phyloP scores from a whole-genome alignment of 2,329 filamentous ascomycete species.

The Colletotrichum tamarilloi region DNA sequence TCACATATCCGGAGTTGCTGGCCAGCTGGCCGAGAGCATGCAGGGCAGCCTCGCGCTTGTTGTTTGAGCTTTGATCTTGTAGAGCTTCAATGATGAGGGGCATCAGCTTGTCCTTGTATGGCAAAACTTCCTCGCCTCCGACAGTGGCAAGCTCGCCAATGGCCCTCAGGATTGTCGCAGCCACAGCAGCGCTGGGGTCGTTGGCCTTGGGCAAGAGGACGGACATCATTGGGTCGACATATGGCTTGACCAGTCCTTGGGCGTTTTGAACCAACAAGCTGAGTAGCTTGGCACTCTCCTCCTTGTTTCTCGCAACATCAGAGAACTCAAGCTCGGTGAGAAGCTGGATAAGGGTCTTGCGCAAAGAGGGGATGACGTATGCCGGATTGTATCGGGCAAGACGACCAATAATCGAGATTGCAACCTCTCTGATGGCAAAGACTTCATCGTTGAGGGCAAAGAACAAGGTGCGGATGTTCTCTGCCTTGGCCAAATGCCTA shows the following conservation, averaged over 20 bases:
- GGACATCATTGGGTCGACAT: slow-evolving; percentile 95
- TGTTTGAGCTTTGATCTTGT: slow-evolving; percentile 90
- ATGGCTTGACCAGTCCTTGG: slow-evolving; percentile 92
- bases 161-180: slow-evolving; percentile 93
- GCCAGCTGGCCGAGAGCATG: slow-evolving; percentile 92
- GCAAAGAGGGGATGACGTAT: slow-evolving; percentile 94
- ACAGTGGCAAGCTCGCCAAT: slow-evolving; percentile 95
- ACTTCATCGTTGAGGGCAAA: slow-evolving; percentile 95
- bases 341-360: slow-evolving; percentile 95
- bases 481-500: slow-evolving; percentile 94
- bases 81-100: slow-evolving; percentile 93
- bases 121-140: slow-evolving; percentile 92
- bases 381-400: slow-evolving; percentile 92
- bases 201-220: slow-evolving; percentile 93
- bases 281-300: slow-evolving; percentile 93
- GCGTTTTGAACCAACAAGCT: slow-evolving; percentile 94
- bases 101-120: slow-evolving; percentile 93
- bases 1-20: slow-evolving; percentile 97
- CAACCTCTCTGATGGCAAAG: slow-evolving; percentile 91
- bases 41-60: slow-evolving; percentile 91
- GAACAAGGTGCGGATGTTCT: slow-evolving; percentile 96
- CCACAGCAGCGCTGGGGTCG: slow-evolving; percentile 87
- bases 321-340: slow-evolving; percentile 97
- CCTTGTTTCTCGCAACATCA: slow-evolving; percentile 92
- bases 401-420: slow-evolving; percentile 95